A percentile compares a stretch with the other conserved stretches of the same genome.
Conservation (phyloP, 139 green algal genomes). For the Coccomyxa sp. region DNA sequence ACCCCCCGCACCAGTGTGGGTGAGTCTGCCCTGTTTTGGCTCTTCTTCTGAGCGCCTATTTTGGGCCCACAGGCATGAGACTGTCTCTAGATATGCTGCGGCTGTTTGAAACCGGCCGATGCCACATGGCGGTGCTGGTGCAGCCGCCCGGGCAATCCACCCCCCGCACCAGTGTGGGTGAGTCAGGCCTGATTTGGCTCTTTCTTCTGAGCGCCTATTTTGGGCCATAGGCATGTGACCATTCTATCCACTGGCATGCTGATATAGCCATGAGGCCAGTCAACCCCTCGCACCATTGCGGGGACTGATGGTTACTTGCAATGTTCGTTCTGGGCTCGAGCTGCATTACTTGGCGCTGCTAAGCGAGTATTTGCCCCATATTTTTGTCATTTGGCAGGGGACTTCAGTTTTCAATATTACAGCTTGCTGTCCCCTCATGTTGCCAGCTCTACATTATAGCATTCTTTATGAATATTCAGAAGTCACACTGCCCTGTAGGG, state of each 20-base stretch:
- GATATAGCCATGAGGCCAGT: slow-evolving; percentile 24
- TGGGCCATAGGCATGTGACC: slow-evolving; percentile 34
- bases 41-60: too few species aligned
- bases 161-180: neutral
- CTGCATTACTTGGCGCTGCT: too few species aligned
- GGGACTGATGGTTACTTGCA: too few species aligned
- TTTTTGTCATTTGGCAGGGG: too few species aligned
- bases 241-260: slow-evolving; percentile 90
- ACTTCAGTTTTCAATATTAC: too few species aligned
- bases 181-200: neutral
- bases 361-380: too few species aligned
- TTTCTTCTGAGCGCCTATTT: too few species aligned
- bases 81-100: slow-evolving; percentile 85
- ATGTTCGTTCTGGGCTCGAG: too few species aligned
- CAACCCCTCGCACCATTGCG: neutral
- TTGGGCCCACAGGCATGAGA: slow-evolving; percentile 29
- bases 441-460: too few species aligned
- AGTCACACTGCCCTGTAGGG: too few species aligned
- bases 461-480: too few species aligned
- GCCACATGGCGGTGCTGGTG: slow-evolving; percentile 84
- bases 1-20: neutral
- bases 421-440: too few species aligned
- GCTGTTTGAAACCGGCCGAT: slow-evolving; percentile 85
- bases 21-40: neutral
- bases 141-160: slow-evolving; percentile 14